A percentile compares a stretch with the other conserved stretches of the same genome.
Conservation (phyloP, 1,284 basidiomycete genomes). For the Cryptococcus depauperatus region DNA sequence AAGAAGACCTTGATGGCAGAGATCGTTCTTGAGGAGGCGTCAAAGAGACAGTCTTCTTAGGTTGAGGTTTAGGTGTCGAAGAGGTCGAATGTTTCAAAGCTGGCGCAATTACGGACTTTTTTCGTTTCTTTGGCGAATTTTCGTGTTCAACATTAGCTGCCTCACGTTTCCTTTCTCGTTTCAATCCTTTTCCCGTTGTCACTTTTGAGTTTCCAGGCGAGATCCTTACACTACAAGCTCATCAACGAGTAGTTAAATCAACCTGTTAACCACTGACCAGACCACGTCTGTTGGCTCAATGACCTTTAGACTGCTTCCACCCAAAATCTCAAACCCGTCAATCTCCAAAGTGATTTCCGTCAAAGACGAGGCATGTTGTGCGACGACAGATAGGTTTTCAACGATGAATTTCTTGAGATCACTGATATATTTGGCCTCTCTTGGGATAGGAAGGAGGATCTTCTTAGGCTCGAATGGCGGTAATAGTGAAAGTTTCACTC, state of each 20-base stretch:
- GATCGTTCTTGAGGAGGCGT: no score
- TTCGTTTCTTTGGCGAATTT: background rate
- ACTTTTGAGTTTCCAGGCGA: slow-evolving; percentile 17
- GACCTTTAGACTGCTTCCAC: slow-evolving; percentile 26
- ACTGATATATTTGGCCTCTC: slow-evolving; percentile 16
- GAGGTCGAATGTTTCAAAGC: no score
- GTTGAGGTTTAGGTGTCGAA: no score
- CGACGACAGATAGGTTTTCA: slow-evolving; percentile 17
- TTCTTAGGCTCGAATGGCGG: slow-evolving; percentile 29
- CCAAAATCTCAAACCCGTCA: slow-evolving; percentile 44
- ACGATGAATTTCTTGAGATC: slow-evolving; percentile 25
- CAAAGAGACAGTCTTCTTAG: background rate
- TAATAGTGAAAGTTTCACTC: slow-evolving; percentile 28
- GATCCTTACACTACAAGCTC: background rate
- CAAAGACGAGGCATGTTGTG: slow-evolving; percentile 5
- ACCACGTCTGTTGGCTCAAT: slow-evolving; percentile 37
- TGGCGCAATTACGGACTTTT: no score
- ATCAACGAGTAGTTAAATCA: background rate
- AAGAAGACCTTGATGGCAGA: no score
- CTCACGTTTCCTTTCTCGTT: slow-evolving; percentile 1
- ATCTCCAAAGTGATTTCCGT: slow-evolving; percentile 35
- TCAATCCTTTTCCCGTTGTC: background rate
- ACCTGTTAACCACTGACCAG: slow-evolving; percentile 30
- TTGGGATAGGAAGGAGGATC: slow-evolving; percentile 26
- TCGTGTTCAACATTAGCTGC: background rate